Conservation (phyloP, 2,329 filamentous ascomycete genomes). For the Lachnellula willkommii region DNA sequence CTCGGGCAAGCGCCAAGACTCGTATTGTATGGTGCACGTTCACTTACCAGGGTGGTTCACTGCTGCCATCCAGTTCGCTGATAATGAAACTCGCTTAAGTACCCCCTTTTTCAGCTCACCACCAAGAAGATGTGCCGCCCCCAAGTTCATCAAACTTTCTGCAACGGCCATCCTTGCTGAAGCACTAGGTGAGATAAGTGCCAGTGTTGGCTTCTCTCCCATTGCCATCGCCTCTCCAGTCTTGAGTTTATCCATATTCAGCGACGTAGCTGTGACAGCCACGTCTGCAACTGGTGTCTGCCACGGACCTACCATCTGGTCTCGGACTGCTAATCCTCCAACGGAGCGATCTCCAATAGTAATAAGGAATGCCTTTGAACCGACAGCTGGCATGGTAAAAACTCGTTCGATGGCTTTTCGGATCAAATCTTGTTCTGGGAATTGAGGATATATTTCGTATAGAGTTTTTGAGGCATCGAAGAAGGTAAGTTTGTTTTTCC, state of each 20-base stretch:
- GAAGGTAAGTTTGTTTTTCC: conserved; percentile 58
- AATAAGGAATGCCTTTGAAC: conserved; percentile 96
- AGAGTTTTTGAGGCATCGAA: conserved; percentile 69
- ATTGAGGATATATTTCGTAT: conserved; percentile 43
- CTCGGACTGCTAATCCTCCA: conserved; percentile 78
- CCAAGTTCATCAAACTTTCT: conserved; percentile 89
- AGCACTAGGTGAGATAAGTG: conserved; percentile 81
- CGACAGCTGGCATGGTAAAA: conserved; percentile 78
- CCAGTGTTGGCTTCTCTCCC: conserved; percentile 86
- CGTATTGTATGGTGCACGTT: too few species aligned
- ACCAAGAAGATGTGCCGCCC: conserved; percentile 61
- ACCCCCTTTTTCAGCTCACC: conserved; percentile 44
- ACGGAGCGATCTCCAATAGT: conserved; percentile 93
- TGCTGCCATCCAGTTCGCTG: conserved; percentile 99
- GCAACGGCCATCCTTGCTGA: conserved; percentile 96
- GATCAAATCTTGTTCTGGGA: conserved; percentile 38
- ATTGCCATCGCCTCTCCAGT: conserved; percentile 97
- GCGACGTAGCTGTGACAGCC: conserved; percentile 81
- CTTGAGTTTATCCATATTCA: conserved; percentile 61
- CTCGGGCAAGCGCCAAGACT: too few species aligned
- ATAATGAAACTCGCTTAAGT: conserved; percentile 69
- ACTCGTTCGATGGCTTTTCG: conserved; percentile 72
- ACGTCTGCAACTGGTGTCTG: conserved; percentile 92
- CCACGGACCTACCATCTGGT: conserved; percentile 97
- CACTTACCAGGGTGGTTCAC: conserved; percentile 66